Evolutionary conservation across 441 rosid species (phyloP).

Genomic region (Cnidoscolus chayamansa): DNA sequence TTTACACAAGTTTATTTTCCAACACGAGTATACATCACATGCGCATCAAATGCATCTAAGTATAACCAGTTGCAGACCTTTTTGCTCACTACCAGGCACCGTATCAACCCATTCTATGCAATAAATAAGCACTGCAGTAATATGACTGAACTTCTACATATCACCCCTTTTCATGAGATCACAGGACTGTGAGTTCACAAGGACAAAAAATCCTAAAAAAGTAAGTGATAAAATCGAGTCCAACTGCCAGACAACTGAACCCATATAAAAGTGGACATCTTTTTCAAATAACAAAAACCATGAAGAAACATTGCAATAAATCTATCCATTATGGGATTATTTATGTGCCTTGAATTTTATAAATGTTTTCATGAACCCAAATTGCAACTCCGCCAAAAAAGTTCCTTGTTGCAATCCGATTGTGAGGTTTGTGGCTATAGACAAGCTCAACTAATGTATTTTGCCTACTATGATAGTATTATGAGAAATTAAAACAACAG

Average conservation of each 20-base stretch:
- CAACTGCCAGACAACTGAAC: background rate
- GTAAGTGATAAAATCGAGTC: background rate
- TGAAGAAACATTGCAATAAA: background rate
- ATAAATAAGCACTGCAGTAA: background rate
- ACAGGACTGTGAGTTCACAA: background rate
- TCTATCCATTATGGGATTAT: background rate
- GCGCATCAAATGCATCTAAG: background rate
- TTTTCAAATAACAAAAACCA: constrained; percentile 6
- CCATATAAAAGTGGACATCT: background rate
- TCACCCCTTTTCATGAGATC: background rate
- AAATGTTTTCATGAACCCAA: too few species aligned
- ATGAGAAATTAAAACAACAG: too few species aligned
- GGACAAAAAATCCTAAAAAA: background rate
- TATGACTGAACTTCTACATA: background rate
- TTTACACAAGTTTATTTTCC: background rate
- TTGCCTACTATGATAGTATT: too few species aligned
- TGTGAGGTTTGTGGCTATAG: too few species aligned
- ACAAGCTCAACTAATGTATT: too few species aligned
- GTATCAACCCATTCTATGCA: background rate
- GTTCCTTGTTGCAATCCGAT: too few species aligned
- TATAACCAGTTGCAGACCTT: background rate
- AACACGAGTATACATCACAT: background rate
- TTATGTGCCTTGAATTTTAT: too few species aligned
- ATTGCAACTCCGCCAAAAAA: too few species aligned
- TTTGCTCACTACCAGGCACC: background rate